These are phyloP conservation scores for Protomyces gravidus DNA, from an alignment of 1,139 yeast species.

Conservation along the genomic window DNA sequence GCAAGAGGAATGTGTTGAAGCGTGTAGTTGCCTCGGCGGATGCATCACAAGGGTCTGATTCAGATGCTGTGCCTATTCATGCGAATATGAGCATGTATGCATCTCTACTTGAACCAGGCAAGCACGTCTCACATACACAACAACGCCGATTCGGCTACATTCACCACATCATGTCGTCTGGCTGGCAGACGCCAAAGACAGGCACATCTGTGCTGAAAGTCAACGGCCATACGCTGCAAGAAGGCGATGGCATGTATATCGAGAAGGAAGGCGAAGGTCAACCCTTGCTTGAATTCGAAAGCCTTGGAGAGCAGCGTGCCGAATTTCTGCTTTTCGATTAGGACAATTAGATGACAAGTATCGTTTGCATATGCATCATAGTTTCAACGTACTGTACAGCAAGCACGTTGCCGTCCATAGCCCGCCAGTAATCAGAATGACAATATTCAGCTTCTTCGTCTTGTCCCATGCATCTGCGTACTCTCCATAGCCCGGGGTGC, in stretches of 20 bases:
- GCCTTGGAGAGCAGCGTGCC: constrained; percentile 1
- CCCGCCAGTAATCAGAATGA: neutral
- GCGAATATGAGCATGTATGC: constrained; percentile 6
- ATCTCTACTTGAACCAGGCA: constrained; percentile 6
- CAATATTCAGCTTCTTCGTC: neutral
- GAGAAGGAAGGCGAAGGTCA: constrained; percentile 6
- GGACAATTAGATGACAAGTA: neutral
- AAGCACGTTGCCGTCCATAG: neutral
- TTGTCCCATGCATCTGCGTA: neutral
- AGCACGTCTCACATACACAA: neutral
- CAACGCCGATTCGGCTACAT: constrained; percentile 12
- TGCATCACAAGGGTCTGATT: neutral
- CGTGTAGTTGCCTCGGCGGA: constrained; percentile 9
- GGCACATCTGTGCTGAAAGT: constrained; percentile 14
- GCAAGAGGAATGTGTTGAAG: constrained; percentile 9
- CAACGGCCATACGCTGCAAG: constrained; percentile 12
- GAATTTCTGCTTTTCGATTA: constrained; percentile 23
- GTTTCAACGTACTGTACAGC: neutral
- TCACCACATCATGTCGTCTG: constrained; percentile 27
- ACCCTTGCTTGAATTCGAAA: neutral
- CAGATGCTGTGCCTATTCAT: constrained; percentile 2
- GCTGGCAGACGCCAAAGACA: constrained; percentile 19
- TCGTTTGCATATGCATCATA: neutral
- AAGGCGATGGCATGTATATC: constrained; percentile 28
- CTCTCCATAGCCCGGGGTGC: neutral